These are phyloP conservation scores for Daedaleopsis nitida DNA, from an alignment of 768 basidiomycete species.

Conservation along the genomic window DNA sequence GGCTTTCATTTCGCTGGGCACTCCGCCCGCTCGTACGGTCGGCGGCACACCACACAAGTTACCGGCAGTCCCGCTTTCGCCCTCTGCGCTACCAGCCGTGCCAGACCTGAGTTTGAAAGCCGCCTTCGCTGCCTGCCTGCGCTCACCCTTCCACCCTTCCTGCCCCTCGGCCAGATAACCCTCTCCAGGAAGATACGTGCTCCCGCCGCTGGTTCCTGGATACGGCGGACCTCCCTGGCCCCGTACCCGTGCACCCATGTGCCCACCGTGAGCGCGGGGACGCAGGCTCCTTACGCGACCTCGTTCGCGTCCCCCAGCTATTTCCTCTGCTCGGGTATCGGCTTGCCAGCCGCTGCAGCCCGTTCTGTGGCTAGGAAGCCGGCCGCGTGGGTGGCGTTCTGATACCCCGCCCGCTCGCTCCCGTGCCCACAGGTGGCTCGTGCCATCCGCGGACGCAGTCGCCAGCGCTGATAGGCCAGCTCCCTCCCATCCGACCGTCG, in stretches of 20 bases:
- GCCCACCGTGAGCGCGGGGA: no score
- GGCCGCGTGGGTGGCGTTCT: not conserved
- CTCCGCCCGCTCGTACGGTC: not conserved
- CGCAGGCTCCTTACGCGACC: no score
- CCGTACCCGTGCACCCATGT: no score
- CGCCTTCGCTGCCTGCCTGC: not conserved
- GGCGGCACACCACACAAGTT: not conserved
- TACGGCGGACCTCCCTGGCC: no score
- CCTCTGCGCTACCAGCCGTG: not conserved
- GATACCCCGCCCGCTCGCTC: not conserved
- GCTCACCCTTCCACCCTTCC: not conserved
- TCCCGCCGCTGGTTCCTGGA: no score
- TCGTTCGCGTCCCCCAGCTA: not conserved
- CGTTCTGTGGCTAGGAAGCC: not conserved
- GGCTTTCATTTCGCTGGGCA: not conserved
- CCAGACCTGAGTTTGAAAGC: not conserved
- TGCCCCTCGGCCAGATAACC: not conserved
- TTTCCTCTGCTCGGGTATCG: not conserved
- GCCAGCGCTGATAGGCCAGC: not conserved
- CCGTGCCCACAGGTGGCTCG: not conserved
- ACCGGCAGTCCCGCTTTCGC: not conserved
- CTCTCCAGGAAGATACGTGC: not conserved
- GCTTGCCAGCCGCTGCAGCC: not conserved
- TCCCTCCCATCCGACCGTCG: not conserved
- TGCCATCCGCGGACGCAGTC: no score